phyloP scores from a whole-genome alignment of 2,329 filamentous ascomycete species.

The Ophiostoma angusticollis region DNA sequence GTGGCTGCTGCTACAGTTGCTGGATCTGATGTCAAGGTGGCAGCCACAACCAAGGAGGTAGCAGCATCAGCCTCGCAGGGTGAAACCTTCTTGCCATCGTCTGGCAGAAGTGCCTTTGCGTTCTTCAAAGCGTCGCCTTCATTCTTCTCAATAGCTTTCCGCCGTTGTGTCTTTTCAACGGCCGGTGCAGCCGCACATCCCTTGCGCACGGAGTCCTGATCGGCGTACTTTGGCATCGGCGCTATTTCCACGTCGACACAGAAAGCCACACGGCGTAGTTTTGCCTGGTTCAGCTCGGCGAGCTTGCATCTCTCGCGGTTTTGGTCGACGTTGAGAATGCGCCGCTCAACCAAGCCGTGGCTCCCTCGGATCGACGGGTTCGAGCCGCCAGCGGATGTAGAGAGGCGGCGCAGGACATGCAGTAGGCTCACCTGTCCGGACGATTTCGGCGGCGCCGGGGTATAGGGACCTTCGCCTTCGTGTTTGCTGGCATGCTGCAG shows the following conservation, averaged over 20 bases:
- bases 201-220: slow-evolving; percentile 39
- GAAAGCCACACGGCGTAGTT: slow-evolving; percentile 80
- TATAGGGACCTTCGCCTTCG: slow-evolving; percentile 53
- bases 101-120: slow-evolving; percentile 32
- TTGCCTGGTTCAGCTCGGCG: slow-evolving; percentile 64
- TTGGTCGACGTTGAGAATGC: slow-evolving; percentile 72
- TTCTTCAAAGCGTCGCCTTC: slow-evolving; percentile 65
- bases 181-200: slow-evolving; percentile 31
- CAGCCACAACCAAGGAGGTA: not conserved
- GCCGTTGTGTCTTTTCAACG: slow-evolving; percentile 45
- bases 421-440: slow-evolving; percentile 56
- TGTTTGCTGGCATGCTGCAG: slow-evolving; percentile 42
- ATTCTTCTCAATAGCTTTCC: slow-evolving; percentile 52
- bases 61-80: not conserved
- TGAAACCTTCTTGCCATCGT: slow-evolving; percentile 40
- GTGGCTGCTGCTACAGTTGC: slow-evolving; percentile 6
- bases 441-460: slow-evolving; percentile 59
- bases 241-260: slow-evolving; percentile 97
- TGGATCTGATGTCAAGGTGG: slow-evolving; percentile 19
- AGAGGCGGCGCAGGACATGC: slow-evolving; percentile 69
- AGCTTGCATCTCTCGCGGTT: slow-evolving; percentile 69
- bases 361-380: slow-evolving; percentile 33
- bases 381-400: slow-evolving; percentile 42
- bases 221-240: slow-evolving; percentile 65
- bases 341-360: slow-evolving; percentile 66